Evolutionary conservation across 2,329 filamentous ascomycete species (phyloP).

Genomic region (Zymoseptoria passerinii): DNA sequence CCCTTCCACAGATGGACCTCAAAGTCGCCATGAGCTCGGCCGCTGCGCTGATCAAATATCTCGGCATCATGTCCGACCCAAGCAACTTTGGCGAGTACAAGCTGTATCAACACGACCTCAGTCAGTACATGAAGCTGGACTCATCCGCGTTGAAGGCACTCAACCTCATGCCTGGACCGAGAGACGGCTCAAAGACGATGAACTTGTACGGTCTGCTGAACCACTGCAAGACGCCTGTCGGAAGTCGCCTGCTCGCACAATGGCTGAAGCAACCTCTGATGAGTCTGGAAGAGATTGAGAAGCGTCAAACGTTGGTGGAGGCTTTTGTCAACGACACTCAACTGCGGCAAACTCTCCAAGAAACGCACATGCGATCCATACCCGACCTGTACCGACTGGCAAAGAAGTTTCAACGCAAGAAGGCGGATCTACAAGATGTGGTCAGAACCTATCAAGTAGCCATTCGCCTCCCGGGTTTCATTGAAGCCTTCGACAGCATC

Average conservation of each 20-base stretch:
- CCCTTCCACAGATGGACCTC: slow-evolving; percentile 80
- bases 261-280: slow-evolving; percentile 98
- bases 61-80: slow-evolving; percentile 79
- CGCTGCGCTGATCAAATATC: slow-evolving; percentile 86
- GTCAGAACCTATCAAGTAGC: slow-evolving; percentile 91
- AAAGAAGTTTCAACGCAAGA: slow-evolving; percentile 87
- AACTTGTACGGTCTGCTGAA: slow-evolving; percentile 89
- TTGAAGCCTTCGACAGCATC: slow-evolving; percentile 79
- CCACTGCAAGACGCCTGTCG: slow-evolving; percentile 93
- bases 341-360: slow-evolving; percentile 89
- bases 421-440: slow-evolving; percentile 89
- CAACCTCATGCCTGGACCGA: slow-evolving; percentile 91
- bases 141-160: slow-evolving; percentile 87
- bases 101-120: slow-evolving; percentile 91
- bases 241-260: slow-evolving; percentile 80
- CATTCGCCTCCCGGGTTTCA: slow-evolving; percentile 82
- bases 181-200: slow-evolving; percentile 96
- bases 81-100: slow-evolving; percentile 97
- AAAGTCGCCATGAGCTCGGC: slow-evolving; percentile 96
- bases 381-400: slow-evolving; percentile 89
- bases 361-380: slow-evolving; percentile 85
- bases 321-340: slow-evolving; percentile 91
- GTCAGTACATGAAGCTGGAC: slow-evolving; percentile 97
- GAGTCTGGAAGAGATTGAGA: slow-evolving; percentile 80
- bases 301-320: slow-evolving; percentile 86